A percentile compares a stretch with the other conserved stretches of the same genome.
Evolutionary conservation across 805 yeast genomes (phyloP).

Genomic region (Schizosaccharomyces japonicus): DNA sequence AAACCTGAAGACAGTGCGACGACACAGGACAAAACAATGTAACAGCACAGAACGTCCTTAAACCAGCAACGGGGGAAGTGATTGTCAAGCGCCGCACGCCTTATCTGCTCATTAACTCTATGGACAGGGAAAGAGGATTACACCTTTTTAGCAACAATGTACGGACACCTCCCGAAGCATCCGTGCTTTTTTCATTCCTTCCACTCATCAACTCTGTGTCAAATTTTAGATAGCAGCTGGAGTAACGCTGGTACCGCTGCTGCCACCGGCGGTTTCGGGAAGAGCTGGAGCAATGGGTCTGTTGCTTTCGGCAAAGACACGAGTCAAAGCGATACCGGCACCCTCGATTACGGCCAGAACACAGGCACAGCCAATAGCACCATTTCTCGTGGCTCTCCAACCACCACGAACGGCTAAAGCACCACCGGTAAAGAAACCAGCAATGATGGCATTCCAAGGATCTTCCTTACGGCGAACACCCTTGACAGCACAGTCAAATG

Average conservation of each 20-base stretch:
- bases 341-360: constrained; percentile 92
- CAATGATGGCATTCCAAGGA: constrained; percentile 93
- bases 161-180: too few species aligned
- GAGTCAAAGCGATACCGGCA: constrained; percentile 86
- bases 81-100: too few species aligned
- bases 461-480: constrained; percentile 93
- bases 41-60: too few species aligned
- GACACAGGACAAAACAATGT: too few species aligned
- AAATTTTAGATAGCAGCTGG: not conserved
- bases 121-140: too few species aligned
- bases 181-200: too few species aligned
- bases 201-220: too few species aligned
- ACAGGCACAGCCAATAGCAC: constrained; percentile 94
- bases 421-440: constrained; percentile 96
- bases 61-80: too few species aligned
- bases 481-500: constrained; percentile 85
- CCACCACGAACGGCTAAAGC: constrained; percentile 96
- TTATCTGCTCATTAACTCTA: too few species aligned
- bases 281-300: constrained; percentile 5
- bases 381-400: constrained; percentile 85
- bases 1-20: too few species aligned
- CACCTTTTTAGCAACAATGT: too few species aligned
- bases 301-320: constrained; percentile 38
- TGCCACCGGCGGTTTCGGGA: not conserved
- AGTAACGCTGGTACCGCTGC: not conserved